These are phyloP conservation scores for Alternaria alternata DNA, from an alignment of 2,329 filamentous ascomycete genomes.

Conservation along the genomic window DNA sequence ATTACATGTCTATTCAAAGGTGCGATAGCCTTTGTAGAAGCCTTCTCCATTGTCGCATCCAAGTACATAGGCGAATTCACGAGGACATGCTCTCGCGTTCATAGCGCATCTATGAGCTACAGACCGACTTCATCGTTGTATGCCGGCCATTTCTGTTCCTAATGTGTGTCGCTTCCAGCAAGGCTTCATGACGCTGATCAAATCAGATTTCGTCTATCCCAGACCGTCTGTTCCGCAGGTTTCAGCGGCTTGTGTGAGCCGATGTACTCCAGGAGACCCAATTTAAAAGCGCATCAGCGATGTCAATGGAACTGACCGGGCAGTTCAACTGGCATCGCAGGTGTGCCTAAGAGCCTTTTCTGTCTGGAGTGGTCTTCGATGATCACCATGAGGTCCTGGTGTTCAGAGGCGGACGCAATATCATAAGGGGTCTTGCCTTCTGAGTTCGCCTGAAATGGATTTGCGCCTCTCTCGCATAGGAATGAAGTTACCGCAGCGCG, in stretches of 20 bases:
- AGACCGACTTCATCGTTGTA: conserved; percentile 1
- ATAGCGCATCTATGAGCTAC: conserved; percentile 3
- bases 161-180: not conserved
- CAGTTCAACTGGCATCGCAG: conserved; percentile 24
- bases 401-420: conserved; percentile 25
- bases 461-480: conserved; percentile 26
- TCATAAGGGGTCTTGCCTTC: conserved; percentile 32
- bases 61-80: conserved; percentile 14
- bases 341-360: conserved; percentile 17
- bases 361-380: conserved; percentile 16
- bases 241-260: not conserved
- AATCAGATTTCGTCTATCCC: not conserved
- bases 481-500: conserved; percentile 23
- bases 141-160: not conserved
- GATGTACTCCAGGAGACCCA: not conserved
- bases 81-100: not conserved
- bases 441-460: conserved; percentile 21
- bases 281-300: not conserved
- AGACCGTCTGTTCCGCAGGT: not conserved
- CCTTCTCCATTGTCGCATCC: conserved; percentile 5
- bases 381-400: conserved; percentile 25
- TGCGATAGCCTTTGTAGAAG: not conserved
- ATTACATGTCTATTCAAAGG: not conserved
- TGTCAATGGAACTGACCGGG: not conserved
- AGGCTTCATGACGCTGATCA: not conserved